These are phyloP conservation scores for Cyathus striatus DNA, from an alignment of 768 basidiomycete genomes.

Conservation along the genomic window DNA sequence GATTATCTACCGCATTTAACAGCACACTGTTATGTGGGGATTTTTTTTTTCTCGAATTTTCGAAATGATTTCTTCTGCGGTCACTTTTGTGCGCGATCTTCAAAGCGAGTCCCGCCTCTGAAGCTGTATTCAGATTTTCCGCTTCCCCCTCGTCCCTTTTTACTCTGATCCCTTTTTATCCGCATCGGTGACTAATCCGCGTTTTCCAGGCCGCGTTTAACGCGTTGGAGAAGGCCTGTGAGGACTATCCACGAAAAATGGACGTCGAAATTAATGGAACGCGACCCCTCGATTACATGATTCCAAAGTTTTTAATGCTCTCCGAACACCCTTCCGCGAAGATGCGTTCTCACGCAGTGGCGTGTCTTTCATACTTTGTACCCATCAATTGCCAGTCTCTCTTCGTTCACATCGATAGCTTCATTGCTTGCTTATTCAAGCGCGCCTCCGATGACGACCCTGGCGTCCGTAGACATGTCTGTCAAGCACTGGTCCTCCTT, in stretches of 20 bases:
- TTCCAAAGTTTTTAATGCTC: constrained; percentile 89
- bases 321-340: constrained; percentile 82
- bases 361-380: constrained; percentile 92
- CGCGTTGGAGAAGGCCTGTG: constrained; percentile 91
- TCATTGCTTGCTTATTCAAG: constrained; percentile 91
- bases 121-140: constrained; percentile 2
- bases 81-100: no score
- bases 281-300: constrained; percentile 93
- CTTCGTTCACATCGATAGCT: constrained; percentile 86
- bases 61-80: no score
- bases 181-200: constrained; percentile 8
- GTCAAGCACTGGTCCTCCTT: constrained; percentile 90
- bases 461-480: constrained; percentile 93
- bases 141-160: constrained; percentile 1
- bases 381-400: constrained; percentile 84
- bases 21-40: no score
- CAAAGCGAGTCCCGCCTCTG: no score
- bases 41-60: constrained; percentile 2
- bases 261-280: constrained; percentile 91
- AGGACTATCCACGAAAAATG: constrained; percentile 94
- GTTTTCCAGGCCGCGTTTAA: constrained; percentile 77
- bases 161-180: constrained; percentile 6
- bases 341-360: constrained; percentile 90
- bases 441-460: constrained; percentile 91
- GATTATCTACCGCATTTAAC: no score